Evolutionary conservation across 1,284 basidiomycete species (phyloP).

Genomic region (Xanthoconium separans): DNA sequence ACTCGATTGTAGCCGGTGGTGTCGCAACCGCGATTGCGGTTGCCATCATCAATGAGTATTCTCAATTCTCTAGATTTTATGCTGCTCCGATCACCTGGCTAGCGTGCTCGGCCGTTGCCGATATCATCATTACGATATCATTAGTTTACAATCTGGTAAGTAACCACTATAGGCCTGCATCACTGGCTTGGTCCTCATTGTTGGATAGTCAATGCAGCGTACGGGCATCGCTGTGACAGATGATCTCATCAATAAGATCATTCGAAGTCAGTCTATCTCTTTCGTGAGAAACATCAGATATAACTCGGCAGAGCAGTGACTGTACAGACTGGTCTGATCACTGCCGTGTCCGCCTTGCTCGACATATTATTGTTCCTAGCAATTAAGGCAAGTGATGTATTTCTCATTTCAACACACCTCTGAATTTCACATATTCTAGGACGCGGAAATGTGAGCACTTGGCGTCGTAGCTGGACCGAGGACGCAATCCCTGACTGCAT

Average conservation of each 20-base stretch:
- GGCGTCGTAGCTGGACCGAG: background rate
- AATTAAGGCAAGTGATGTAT: constrained; percentile 6
- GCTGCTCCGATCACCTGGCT: background rate
- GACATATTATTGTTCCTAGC: constrained; percentile 15
- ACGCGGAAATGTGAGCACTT: background rate
- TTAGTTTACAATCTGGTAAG: background rate
- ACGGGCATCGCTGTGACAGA: constrained; percentile 19
- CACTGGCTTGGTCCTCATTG: background rate
- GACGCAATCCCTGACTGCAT: background rate
- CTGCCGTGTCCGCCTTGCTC: constrained; percentile 10
- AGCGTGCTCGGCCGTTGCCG: background rate
- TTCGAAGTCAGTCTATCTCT: constrained; percentile 13
- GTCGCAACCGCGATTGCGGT: background rate
- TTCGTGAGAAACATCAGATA: background rate
- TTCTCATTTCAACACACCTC: background rate
- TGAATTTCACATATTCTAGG: constrained; percentile 4
- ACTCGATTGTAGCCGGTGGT: background rate
- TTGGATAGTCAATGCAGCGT: constrained; percentile 3
- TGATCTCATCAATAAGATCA: constrained; percentile 11
- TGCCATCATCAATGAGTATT: background rate
- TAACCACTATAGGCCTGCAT: background rate
- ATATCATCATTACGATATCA: background rate
- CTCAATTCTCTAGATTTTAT: background rate
- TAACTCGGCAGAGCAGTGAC: constrained; percentile 9
- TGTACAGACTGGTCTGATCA: constrained; percentile 22